These are phyloP conservation scores for Naegleria fowleri DNA, from an alignment of 208 protist species.

Conservation along the genomic window DNA sequence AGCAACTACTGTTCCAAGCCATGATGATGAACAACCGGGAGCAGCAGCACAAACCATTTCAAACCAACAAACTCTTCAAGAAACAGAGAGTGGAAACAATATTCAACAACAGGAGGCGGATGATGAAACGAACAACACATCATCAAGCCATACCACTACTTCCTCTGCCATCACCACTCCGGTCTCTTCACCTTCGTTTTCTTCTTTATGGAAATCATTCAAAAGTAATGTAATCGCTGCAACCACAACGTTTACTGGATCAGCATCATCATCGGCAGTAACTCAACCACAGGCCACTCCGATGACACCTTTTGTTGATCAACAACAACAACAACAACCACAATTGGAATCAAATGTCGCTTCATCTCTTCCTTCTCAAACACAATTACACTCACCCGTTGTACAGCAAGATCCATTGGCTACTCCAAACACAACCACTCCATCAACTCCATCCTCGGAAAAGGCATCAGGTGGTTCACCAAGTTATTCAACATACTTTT, in stretches of 20 bases:
- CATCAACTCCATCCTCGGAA: background rate
- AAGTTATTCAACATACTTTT: conserved; percentile 12
- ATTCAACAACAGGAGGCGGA: too few relatives aligned
- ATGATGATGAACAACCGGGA: background rate
- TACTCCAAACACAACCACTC: background rate
- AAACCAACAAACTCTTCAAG: background rate
- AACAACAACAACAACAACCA: background rate
- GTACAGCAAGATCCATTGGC: background rate
- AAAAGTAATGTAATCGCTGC: background rate
- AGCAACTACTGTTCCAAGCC: background rate
- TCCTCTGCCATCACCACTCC: background rate
- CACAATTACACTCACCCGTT: background rate
- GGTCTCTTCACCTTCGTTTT: background rate
- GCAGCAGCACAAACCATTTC: too few relatives aligned
- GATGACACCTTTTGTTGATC: too few relatives aligned
- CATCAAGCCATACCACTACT: background rate
- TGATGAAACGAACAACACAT: background rate
- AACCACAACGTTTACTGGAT: background rate
- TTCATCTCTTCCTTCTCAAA: background rate
- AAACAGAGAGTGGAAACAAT: too few relatives aligned
- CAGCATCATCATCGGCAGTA: background rate
- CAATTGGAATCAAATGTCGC: background rate
- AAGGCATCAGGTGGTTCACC: background rate
- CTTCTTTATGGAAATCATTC: background rate
- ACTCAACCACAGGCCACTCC: background rate